Percentiles rank a stretch among this genome's conserved stretches.
Conservation (phyloP, 1,284 basidiomycete genomes). For the Microbotryomycetes sp. region DNA sequence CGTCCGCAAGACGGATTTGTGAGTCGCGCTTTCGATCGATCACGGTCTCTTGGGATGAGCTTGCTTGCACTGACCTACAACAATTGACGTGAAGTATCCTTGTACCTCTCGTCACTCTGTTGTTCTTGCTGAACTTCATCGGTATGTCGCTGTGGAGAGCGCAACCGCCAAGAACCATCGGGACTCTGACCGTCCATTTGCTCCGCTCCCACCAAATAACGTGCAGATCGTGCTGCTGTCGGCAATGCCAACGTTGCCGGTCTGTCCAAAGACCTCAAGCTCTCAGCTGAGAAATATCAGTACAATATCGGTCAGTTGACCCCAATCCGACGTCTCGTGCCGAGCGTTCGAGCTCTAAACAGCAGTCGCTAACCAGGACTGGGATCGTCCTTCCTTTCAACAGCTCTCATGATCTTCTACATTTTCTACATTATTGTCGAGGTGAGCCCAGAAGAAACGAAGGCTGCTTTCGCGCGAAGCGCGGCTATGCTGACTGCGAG, state of each 20-base stretch:
- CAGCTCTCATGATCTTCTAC: constrained; percentile 16
- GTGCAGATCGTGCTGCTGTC: constrained; percentile 21
- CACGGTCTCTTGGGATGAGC: background rate
- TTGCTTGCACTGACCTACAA: background rate
- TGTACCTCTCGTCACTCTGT: constrained; percentile 6
- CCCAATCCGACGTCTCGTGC: background rate
- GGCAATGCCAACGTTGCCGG: constrained; percentile 31
- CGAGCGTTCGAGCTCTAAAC: background rate
- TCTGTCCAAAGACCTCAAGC: constrained; percentile 19
- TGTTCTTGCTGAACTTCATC: constrained; percentile 28
- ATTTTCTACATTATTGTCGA: constrained; percentile 32
- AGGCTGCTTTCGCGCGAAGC: no score
- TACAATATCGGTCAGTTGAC: constrained; percentile 7
- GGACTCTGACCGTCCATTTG: no score
- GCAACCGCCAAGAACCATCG: background rate
- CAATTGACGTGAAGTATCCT: background rate
- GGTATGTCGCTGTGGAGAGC: background rate
- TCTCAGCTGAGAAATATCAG: constrained; percentile 11
- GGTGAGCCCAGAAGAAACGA: no score
- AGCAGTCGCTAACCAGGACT: no score
- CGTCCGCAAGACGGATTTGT: background rate
- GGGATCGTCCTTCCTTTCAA: background rate
- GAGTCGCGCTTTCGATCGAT: background rate
- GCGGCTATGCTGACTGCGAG: background rate
- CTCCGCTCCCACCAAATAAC: background rate